Evolutionary conservation across 2,329 filamentous ascomycete genomes (phyloP), one percentile per base, ranked within the genome.

Genomic region (Penicillium sp.): DNA sequence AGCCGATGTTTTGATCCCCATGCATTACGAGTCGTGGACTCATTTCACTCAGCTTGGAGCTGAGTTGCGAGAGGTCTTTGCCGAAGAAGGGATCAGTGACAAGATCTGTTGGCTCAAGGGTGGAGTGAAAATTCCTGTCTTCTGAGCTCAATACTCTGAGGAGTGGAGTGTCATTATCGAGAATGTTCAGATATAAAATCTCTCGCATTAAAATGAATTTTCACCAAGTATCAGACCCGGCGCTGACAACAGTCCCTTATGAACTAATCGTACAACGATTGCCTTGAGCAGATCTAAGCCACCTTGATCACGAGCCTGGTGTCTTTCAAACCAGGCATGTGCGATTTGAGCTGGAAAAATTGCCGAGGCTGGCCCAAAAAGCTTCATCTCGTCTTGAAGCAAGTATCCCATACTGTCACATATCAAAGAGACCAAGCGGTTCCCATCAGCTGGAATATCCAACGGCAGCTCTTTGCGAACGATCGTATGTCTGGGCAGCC

Each of bases 11-110:
- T 49, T 76, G 9, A 65, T 77, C 2, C 74, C 73, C 0, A 71
- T 78, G 67, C 74, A 77, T 48, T 77, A 64, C 46, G 73, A 77
- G 42, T 64, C 63, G 1, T 78, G 74, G 74, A 56, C 53, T 0
- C 73, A 76, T 52, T 76, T 75, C 45, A 66, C 64, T 1, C 63
- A 76, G 52, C 54, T 57, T 33, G 59, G 61, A 4, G 50, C 60
- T 4, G 62, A 62, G 9, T 48, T 75, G 13, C 36, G 28, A 0
- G 37, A 57, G 39, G 64, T 50, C 4, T 68, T 76, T 18, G 54
- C 62, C 43, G 55, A 57, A 12, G 68, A 67, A 29, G 69, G 68
- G 0, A 50, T 74, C 5, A 38, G 25, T 6, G 63, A 70, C 3
- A 61, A 66, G 34, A 59, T 73, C 1, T 43, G 52, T 25, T 73